These are phyloP conservation scores for Catharanthus roseus DNA, from an alignment of 257 asterid genomes.

Conservation along the genomic window DNA sequence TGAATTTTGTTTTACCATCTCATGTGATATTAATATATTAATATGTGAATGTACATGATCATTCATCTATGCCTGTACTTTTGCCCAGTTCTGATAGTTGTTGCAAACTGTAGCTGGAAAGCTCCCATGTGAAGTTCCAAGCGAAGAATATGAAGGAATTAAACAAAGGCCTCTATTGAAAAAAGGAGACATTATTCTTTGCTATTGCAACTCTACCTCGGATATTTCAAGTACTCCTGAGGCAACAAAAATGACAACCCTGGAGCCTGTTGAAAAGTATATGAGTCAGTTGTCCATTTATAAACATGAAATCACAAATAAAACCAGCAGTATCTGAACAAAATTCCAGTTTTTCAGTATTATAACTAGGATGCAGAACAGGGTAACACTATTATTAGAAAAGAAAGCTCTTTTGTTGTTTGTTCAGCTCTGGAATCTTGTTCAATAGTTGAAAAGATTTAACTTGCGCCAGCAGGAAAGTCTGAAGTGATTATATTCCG, in stretches of 20 bases:
- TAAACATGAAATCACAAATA: constrained; percentile 29
- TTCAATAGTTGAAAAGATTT: background rate
- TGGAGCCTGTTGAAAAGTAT: constrained; percentile 85
- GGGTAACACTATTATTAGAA: background rate
- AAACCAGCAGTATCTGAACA: background rate
- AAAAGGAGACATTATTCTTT: background rate
- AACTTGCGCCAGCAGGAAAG: constrained; percentile 6
- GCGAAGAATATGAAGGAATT: background rate
- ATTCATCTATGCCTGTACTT: background rate
- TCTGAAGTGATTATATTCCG: constrained; percentile 7
- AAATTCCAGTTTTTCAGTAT: background rate
- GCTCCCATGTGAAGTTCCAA: background rate
- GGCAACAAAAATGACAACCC: constrained; percentile 91
- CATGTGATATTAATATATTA: background rate
- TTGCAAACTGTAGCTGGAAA: background rate
- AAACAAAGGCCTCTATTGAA: background rate
- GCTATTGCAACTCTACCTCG: constrained; percentile 50
- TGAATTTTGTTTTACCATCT: background rate
- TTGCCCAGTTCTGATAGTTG: background rate
- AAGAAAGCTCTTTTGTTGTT: background rate
- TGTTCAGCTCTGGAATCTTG: background rate
- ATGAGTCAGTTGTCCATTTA: constrained; percentile 29
- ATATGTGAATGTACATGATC: background rate
- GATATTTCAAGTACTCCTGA: constrained; percentile 56
- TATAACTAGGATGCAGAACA: background rate